A percentile compares a stretch with the other conserved stretches of the same genome.
phyloP scores from a whole-genome alignment of 2,329 filamentous ascomycete species.

The Alternaria angustiovoidea region DNA sequence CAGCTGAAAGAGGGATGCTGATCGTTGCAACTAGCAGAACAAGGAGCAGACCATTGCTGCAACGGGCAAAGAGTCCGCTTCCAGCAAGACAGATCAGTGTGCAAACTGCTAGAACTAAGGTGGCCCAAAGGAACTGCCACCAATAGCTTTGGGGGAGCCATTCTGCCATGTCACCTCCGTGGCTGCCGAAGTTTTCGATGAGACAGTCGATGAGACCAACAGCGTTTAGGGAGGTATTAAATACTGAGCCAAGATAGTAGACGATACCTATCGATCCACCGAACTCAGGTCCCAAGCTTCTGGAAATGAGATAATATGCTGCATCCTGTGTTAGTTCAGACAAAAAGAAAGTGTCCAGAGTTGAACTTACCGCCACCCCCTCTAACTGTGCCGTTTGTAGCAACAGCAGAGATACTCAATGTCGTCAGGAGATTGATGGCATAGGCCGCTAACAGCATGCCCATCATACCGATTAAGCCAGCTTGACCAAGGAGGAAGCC shows the following conservation, averaged over 20 bases:
- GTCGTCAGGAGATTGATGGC: constrained; percentile 83
- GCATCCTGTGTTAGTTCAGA: not conserved
- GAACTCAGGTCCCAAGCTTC: constrained; percentile 86
- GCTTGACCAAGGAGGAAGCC: constrained; percentile 83
- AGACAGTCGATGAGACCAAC: constrained; percentile 87
- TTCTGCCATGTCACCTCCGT: constrained; percentile 64
- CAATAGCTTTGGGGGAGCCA: constrained; percentile 76
- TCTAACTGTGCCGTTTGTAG: constrained; percentile 87
- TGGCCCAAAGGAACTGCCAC: constrained; percentile 79
- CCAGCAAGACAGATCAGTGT: constrained; percentile 80
- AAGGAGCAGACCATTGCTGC: constrained; percentile 77
- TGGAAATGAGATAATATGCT: constrained; percentile 87
- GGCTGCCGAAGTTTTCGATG: constrained; percentile 73
- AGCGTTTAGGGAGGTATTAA: constrained; percentile 87
- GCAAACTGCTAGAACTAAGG: constrained; percentile 73
- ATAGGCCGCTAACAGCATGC: constrained; percentile 79
- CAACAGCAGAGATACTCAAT: constrained; percentile 86
- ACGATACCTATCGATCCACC: constrained; percentile 87
- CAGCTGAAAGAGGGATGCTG: constrained; percentile 82
- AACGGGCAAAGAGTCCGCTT: constrained; percentile 79
- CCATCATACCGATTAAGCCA: constrained; percentile 80
- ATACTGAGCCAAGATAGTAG: constrained; percentile 83
- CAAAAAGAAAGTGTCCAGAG: not conserved
- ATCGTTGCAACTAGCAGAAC: constrained; percentile 73
- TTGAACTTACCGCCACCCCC: constrained; percentile 67